Evolutionary conservation across 192 early-diverging fungal genomes (phyloP), one percentile per base, ranked within the genome.

Genomic region (Coemansia erecta): DNA sequence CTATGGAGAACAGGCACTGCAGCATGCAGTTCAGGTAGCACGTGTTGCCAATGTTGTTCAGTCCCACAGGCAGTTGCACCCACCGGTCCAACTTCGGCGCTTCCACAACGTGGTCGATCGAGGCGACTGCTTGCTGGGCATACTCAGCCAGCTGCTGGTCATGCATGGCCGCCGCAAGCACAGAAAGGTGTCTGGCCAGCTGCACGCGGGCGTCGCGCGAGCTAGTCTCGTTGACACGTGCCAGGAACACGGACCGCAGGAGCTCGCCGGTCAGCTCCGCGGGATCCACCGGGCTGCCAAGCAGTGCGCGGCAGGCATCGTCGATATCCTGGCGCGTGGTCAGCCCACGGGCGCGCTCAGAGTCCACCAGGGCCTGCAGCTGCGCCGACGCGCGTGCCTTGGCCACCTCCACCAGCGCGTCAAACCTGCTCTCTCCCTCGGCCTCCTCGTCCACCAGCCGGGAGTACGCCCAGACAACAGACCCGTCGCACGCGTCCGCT

Each of bases 1-100:
- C 48, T 3, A 92, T 56, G 0, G 88, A 88, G 50, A 85, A 92
- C 19, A 88, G 70, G 51, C 89, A 90, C 80, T 90, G 86, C 19
- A 95, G 70, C 18, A 95, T 66, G 37, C 89, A 90, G 66, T 93
- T 95, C 15, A 95, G 77, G 63, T 95, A 95, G 70, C 93, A 95
- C 0, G 93, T 95, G 45, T 91, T 92, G 40, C 90, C 91, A 66
- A 92, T 89, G 52, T 94, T 94, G 23, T 80, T 73, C 39, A 91
- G 81, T 7, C 90, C 92, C 0, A 87, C 82, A 7, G 90, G 90
- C 31, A 84, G 81, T 49, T 77, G 65, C 53, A 42, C 53, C 59
- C 55, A 70, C 3, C 67, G 56, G 26, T 64, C 66, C 37, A 75
- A 72, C 65, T 21, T 51, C 48, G 18, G 73, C 23, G 11, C 43